Evolutionary conservation across 768 basidiomycete species (phyloP).

Genomic region (Leccinum truebloodii): DNA sequence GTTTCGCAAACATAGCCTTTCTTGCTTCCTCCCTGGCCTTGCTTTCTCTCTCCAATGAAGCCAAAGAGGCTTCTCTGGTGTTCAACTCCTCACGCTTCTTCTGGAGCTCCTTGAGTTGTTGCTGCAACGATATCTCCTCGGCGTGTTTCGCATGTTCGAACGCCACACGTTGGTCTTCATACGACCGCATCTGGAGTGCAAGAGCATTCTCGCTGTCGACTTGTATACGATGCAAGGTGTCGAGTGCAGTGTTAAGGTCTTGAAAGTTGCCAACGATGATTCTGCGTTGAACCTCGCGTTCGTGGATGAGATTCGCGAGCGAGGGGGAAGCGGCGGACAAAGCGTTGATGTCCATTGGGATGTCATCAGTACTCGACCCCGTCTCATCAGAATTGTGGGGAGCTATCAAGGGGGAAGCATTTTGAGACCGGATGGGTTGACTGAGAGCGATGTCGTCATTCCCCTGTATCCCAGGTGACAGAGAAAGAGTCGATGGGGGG

Average conservation of each 20-base stretch:
- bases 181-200: constrained; percentile 2
- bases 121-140: constrained; percentile 21
- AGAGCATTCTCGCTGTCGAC: constrained; percentile 20
- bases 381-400: constrained; percentile 5
- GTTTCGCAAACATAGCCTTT: constrained; percentile 15
- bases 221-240: constrained; percentile 13
- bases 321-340: constrained; percentile 1
- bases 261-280: constrained; percentile 17
- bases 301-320: constrained; percentile 6
- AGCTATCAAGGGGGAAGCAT: neutral
- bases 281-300: constrained; percentile 10
- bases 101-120: constrained; percentile 22
- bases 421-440: constrained; percentile 2
- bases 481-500: constrained; percentile 9
- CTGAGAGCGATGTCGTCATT: neutral
- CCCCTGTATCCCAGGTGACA: constrained; percentile 5
- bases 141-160: constrained; percentile 24
- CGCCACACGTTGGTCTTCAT: constrained; percentile 22
- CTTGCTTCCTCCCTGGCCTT: constrained; percentile 28
- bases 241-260: constrained; percentile 9
- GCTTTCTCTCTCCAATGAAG: constrained; percentile 25
- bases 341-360: neutral
- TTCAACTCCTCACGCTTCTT: constrained; percentile 20
- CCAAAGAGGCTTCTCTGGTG: constrained; percentile 19
- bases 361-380: neutral